These are phyloP conservation scores for Colletotrichum liaoningense DNA, from an alignment of 2,329 filamentous ascomycete species.

Conservation along the genomic window DNA sequence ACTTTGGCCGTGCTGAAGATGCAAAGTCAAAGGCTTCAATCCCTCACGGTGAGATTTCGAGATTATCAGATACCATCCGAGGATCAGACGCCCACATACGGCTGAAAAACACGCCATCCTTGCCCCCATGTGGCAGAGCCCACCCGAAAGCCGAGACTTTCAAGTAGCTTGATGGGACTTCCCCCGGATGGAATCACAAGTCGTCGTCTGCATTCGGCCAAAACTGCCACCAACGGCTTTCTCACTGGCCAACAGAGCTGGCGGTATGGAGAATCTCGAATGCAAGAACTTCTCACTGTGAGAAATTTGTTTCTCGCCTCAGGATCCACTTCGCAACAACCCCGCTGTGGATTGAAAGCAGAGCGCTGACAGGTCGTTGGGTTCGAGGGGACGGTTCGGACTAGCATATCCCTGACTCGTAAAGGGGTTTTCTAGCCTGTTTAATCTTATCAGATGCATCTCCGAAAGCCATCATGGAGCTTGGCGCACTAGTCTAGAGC, in stretches of 20 bases:
- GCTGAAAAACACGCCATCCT: neutral
- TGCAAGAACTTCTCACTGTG: neutral
- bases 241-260: neutral
- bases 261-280: neutral
- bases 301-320: neutral
- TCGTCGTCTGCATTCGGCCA: neutral
- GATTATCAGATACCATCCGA: neutral
- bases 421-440: neutral
- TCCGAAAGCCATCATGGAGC: conserved; percentile 7
- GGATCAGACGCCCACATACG: neutral
- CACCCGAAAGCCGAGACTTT: neutral
- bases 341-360: conserved; percentile 22
- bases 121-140: neutral
- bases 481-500: conserved; percentile 17
- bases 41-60: neutral
- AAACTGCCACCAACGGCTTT: neutral
- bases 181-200: neutral
- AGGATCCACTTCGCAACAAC: conserved; percentile 25
- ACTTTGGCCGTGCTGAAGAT: neutral
- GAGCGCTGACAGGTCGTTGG: neutral
- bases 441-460: conserved; percentile 35
- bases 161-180: neutral
- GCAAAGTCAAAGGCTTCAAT: neutral
- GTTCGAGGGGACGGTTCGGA: neutral
- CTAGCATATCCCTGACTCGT: conserved; percentile 24